A percentile compares a stretch with the other conserved stretches of the same genome.
phyloP scores from a whole-genome alignment of 2,329 filamentous ascomycete genomes.

The Purpureocillium lavendulum region DNA sequence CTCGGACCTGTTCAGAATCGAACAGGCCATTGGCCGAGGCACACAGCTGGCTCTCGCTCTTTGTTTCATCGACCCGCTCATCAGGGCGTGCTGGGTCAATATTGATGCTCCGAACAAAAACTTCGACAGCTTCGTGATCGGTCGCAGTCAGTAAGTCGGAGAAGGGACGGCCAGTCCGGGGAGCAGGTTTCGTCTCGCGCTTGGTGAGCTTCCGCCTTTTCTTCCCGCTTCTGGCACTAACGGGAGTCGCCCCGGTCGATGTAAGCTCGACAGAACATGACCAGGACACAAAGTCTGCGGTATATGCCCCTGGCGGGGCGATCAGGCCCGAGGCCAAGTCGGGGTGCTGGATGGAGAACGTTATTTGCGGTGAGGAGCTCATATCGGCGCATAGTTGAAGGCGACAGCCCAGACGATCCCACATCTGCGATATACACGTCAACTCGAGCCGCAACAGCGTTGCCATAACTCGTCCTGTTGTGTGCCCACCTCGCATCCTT shows the following conservation, averaged over 20 bases:
- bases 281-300: constrained; percentile 17
- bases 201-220: too few relatives aligned
- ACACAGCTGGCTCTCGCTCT: too few relatives aligned
- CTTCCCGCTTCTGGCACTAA: neutral
- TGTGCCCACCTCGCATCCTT: constrained; percentile 17
- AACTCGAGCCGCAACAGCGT: neutral
- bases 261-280: constrained; percentile 16
- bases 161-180: constrained; percentile 4
- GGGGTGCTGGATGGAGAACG: constrained; percentile 28
- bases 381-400: constrained; percentile 12
- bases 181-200: too few relatives aligned
- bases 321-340: constrained; percentile 20
- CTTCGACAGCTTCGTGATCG: constrained; percentile 20
- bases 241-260: neutral
- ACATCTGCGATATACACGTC: constrained; percentile 11
- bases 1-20: neutral
- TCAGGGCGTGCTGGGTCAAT: neutral
- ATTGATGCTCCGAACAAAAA: constrained; percentile 17
- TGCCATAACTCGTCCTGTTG: neutral
- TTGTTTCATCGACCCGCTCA: neutral
- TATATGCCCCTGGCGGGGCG: constrained; percentile 15
- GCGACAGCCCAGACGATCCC: constrained; percentile 20
- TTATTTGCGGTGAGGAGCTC: constrained; percentile 10
- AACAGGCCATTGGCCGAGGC: neutral
- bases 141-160: constrained; percentile 8